phyloP scores from a whole-genome alignment of 805 yeast genomes.

The Millerozyma acaciae region DNA sequence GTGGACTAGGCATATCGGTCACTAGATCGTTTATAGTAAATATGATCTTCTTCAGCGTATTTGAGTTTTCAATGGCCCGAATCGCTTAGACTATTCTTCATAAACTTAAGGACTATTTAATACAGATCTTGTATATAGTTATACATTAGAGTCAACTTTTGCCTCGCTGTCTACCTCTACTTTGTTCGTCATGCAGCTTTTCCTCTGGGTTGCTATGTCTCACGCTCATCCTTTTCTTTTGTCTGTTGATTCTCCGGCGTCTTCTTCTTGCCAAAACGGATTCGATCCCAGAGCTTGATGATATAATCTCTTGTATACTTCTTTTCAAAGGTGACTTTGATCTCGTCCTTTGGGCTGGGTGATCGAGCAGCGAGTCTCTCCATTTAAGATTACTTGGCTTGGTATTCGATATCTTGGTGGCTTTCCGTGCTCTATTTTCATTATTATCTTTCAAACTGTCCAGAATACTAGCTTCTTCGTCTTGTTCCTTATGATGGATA shows the following conservation, averaged over 20 bases:
- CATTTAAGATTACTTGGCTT: not conserved
- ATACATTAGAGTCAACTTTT: conserved; percentile 5
- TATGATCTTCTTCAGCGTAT: conserved; percentile 69
- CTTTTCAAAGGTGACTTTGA: conserved; percentile 34
- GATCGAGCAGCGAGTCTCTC: conserved; percentile 10
- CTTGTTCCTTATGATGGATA: not conserved
- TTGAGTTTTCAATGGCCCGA: conserved; percentile 63
- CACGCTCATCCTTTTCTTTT: not conserved
- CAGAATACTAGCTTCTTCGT: not conserved
- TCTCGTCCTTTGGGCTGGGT: conserved; percentile 30
- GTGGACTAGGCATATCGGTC: conserved; percentile 75
- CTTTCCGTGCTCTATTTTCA: no score
- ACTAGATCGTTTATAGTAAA: conserved; percentile 70
- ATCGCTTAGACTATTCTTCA: conserved; percentile 15
- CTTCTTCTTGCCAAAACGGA: conserved; percentile 5
- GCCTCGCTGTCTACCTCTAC: conserved; percentile 14
- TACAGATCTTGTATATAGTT: conserved; percentile 1
- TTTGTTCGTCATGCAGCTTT: conserved; percentile 4
- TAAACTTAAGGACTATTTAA: no score
- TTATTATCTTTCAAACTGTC: not conserved
- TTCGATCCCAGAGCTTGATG: conserved; percentile 10
- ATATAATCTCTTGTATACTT: conserved; percentile 17
- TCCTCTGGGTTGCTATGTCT: not conserved
- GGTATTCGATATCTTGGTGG: no score
- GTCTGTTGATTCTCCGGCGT: conserved; percentile 4